Base-by-base conservation (phyloP, 2,329 filamentous ascomycete species). In the Periglandula ipomoeae region DNA sequence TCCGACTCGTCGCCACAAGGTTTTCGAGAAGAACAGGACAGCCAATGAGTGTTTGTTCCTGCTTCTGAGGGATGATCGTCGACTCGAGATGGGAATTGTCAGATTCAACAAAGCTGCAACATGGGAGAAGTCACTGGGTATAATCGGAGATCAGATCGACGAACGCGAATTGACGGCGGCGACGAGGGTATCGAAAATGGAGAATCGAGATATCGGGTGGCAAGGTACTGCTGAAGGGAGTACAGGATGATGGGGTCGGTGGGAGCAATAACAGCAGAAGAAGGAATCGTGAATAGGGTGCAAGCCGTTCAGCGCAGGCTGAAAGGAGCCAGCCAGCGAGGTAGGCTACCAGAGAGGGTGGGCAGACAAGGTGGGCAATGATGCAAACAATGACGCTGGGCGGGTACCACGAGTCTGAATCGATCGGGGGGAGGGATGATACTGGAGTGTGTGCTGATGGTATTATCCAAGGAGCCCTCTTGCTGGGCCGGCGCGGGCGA, bases 381-480 rank as follows among this genome's bases (percentile, higher is more conserved):
- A 45, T 48, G 37, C 37, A 48, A 39, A 42, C 46, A 51, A 51
- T 45, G 42, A 48, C 46, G 49, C 39, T 38, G 41, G 22, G 46
- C 20, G 17, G 46, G 27, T 44, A 48, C 44, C 32, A 24, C 44
- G 48, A 42, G 39, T 35, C 34, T 22, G 46, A 48, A 35, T 48
- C 38, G 39, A 42, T 39, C 24, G 38, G 44, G 42, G 22, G 26
- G 11, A 15, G 24, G 23, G 19, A 38, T 19, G 39, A 7, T 17
- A 11, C 13, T 24, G 22, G 19, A 37, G 43, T 5, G 27, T n/a
- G 43, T 37, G 43, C 15, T 34, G 38, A 38, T 20, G 24, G 10
- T 44, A 44, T 20, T 44, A 27, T 30, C 3, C 24, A 9, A 43
- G n/a, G 27, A 32, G 20, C 17, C 11, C 20, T 26, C 32, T 45